Base-by-base conservation (phyloP, 1,284 basidiomycete species). In the Austroboletus rostrupii region DNA sequence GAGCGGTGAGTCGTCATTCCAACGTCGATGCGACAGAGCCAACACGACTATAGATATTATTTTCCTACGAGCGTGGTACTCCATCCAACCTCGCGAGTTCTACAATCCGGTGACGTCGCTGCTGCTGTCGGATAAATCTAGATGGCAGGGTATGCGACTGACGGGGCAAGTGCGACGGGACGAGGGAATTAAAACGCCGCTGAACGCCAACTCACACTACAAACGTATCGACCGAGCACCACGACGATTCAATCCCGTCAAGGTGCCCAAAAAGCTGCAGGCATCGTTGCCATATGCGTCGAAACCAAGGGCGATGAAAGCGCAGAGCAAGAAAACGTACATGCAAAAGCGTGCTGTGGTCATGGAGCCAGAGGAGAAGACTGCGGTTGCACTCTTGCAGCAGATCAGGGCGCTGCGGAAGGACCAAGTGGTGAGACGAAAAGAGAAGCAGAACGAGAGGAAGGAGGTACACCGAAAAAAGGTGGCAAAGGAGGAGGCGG, bases 71-170 rank as follows among this genome's bases (percentile, higher is more conserved):
- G 94, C 94, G 1, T 99, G 97, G 96, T 97, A 96, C 70, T 88
- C 92, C 19, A 87, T 99, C 49, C 85, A 94, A 64, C 97, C 96
- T 5, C 83, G 95, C 54, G 90, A 92, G 70, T 94, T 92, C 70
- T 99, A 98, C 76, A 98, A 97, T 65, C 92, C 97, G 1, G 93
- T 99, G 53, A 96, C 92, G 0, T 96, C 92, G 1, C 77, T 98
- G 10, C 77, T 99, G 0, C 74, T 93, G 8, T 81, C 85, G 21
- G 79, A 92, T 67, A 93, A 95, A 70, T 70, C 72, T 16, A 68
- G 72, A 33, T 97, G 94, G 92, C 70, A 79, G 37, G 96, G 95
- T 1, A 99, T 99, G 96, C 85, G 97, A 32, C 78, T 98, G 33
- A 98, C 95, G 0, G 96, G 97, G 31, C 85, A 94, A 66, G 85